Evolutionary conservation across 1,139 yeast genomes (phyloP).

Genomic region (Geotrichum australiense): DNA sequence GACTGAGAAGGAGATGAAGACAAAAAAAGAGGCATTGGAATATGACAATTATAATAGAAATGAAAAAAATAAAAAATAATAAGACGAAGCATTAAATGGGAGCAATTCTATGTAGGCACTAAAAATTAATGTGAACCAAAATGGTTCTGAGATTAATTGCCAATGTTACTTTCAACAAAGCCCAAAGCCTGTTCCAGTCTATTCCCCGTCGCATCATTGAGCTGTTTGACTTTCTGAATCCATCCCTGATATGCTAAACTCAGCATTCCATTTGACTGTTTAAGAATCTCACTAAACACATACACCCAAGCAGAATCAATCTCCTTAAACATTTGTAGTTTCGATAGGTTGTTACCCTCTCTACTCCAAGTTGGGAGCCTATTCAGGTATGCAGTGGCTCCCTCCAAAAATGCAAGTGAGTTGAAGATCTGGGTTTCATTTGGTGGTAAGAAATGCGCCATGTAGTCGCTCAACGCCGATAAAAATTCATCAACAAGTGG

Average conservation of each 20-base stretch:
- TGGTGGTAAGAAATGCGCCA: constrained; percentile 74
- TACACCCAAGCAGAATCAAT: constrained; percentile 70
- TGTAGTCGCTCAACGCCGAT: constrained; percentile 70
- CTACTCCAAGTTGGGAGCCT: constrained; percentile 68
- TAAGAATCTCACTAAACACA: constrained; percentile 46
- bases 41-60: neutral
- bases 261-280: constrained; percentile 31
- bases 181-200: constrained; percentile 24
- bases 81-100: neutral
- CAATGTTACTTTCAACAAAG: constrained; percentile 24
- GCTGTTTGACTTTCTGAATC: constrained; percentile 49
- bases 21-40: neutral
- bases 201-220: constrained; percentile 51
- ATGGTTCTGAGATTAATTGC: constrained; percentile 4
- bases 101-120: neutral
- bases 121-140: neutral
- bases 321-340: constrained; percentile 70
- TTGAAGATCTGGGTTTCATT: constrained; percentile 50
- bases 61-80: neutral
- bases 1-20: neutral
- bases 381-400: constrained; percentile 56
- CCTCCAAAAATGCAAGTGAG: constrained; percentile 62
- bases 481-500: constrained; percentile 69
- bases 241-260: constrained; percentile 46
- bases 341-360: constrained; percentile 66